A percentile compares a stretch with the other conserved stretches of the same genome.
Evolutionary conservation across 2,329 filamentous ascomycete genomes (phyloP).

Genomic region (Ascocoryne sarcoides): DNA sequence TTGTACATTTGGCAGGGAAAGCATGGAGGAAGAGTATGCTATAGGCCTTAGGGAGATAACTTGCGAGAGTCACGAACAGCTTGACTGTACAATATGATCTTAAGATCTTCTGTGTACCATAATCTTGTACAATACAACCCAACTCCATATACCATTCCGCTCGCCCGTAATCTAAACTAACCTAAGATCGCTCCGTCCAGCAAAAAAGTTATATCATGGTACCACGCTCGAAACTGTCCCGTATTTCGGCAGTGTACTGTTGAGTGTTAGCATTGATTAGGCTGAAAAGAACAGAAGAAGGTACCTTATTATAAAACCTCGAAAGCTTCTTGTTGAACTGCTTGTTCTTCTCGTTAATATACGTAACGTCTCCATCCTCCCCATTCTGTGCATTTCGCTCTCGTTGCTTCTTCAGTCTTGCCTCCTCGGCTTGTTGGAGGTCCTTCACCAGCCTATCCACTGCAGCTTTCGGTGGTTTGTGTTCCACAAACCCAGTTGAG

Average conservation of each 20-base stretch:
- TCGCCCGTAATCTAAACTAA: too few relatives aligned
- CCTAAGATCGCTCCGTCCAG: slow-evolving; percentile 5
- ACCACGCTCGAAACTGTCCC: slow-evolving; percentile 94
- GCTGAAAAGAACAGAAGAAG: slow-evolving; percentile 12
- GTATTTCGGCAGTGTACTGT: slow-evolving; percentile 85
- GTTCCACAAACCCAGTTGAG: slow-evolving; percentile 70
- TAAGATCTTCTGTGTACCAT: too few relatives aligned
- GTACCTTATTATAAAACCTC: slow-evolving; percentile 87
- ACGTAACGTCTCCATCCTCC: slow-evolving; percentile 86
- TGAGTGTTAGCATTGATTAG: slow-evolving; percentile 20
- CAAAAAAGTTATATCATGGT: slow-evolving; percentile 66
- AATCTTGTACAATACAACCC: slow-evolving; percentile 18
- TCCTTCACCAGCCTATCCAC: slow-evolving; percentile 84
- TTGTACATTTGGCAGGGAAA: slow-evolving; percentile 72
- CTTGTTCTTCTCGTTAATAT: slow-evolving; percentile 99
- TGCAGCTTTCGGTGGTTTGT: slow-evolving; percentile 77
- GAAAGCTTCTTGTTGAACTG: slow-evolving; percentile 98
- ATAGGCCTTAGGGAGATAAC: slow-evolving; percentile 33
- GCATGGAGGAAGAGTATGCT: slow-evolving; percentile 90
- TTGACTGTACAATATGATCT: neutral
- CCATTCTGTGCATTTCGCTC: slow-evolving; percentile 70
- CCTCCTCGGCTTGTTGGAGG: slow-evolving; percentile 79
- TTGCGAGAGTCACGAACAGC: neutral
- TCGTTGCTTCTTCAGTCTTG: slow-evolving; percentile 74
- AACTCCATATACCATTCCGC: slow-evolving; percentile 3